These are phyloP conservation scores for Eucalyptus brandiana DNA, from an alignment of 345 rosid species.

Conservation along the genomic window DNA sequence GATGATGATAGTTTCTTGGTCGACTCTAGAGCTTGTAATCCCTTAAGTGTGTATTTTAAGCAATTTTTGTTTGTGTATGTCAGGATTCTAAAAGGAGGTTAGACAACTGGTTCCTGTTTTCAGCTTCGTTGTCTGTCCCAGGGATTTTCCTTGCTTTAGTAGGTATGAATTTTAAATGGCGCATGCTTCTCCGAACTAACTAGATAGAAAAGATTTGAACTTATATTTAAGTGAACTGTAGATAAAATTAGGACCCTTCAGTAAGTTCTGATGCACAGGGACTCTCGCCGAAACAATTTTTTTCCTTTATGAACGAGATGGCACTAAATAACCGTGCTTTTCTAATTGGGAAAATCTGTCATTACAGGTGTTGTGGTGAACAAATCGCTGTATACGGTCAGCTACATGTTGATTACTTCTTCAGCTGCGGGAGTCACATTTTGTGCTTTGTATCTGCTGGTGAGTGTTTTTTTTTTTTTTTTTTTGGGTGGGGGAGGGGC, in stretches of 20 bases:
- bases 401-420: conserved; percentile 32
- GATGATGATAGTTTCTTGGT: neutral
- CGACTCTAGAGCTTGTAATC: neutral
- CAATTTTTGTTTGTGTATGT: neutral
- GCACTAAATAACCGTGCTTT: neutral
- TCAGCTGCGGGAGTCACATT: conserved; percentile 26
- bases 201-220: neutral
- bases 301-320: neutral
- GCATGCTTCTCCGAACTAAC: neutral
- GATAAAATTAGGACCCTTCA: neutral
- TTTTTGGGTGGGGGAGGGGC: neutral
- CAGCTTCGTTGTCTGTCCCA: conserved; percentile 5
- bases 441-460: conserved; percentile 23
- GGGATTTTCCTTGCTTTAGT: conserved; percentile 14
- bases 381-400: conserved; percentile 22
- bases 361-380: conserved; percentile 23
- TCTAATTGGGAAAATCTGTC: neutral
- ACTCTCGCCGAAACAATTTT: neutral
- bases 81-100: conserved; percentile 31
- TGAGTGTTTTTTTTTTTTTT: neutral
- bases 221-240: neutral
- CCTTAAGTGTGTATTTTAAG: neutral
- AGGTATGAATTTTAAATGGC: conserved; percentile 3
- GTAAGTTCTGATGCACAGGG: neutral
- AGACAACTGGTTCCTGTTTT: conserved; percentile 9